Conservation (phyloP, 495 filamentous ascomycete species). For the Penicillium nucicola region DNA sequence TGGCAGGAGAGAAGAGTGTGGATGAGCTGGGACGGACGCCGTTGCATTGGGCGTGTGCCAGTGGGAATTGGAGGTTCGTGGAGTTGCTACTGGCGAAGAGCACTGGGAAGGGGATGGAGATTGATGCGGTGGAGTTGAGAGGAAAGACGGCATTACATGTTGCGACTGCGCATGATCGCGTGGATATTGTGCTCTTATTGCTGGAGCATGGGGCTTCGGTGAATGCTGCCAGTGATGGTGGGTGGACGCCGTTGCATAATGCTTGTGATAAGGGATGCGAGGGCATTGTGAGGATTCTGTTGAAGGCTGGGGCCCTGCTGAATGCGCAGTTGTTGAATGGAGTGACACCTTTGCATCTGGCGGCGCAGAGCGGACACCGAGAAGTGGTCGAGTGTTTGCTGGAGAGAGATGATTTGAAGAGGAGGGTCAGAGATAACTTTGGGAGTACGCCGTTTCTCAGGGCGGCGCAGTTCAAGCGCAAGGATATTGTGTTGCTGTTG, state of each 20-base stretch:
- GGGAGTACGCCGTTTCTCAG: constrained; percentile 59
- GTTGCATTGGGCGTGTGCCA: constrained; percentile 62
- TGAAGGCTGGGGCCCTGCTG: constrained; percentile 51
- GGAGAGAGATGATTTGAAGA: constrained; percentile 42
- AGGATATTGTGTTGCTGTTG: constrained; percentile 55
- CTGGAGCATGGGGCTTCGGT: constrained; percentile 50
- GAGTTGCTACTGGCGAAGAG: constrained; percentile 47
- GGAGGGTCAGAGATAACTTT: constrained; percentile 54
- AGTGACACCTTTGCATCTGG: constrained; percentile 59
- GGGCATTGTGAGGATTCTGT: constrained; percentile 45
- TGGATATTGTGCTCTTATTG: constrained; percentile 55
- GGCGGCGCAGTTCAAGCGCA: constrained; percentile 56
- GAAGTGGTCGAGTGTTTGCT: constrained; percentile 56
- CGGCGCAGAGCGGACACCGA: constrained; percentile 58
- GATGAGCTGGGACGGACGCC: constrained; percentile 53
- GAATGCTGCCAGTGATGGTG: constrained; percentile 55
- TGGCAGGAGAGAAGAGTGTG: constrained; percentile 30
- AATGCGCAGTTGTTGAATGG: constrained; percentile 56
- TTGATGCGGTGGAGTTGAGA: constrained; percentile 52
- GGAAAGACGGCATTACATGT: constrained; percentile 62
- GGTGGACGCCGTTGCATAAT: constrained; percentile 65
- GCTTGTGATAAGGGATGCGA: constrained; percentile 55
- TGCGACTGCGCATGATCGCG: constrained; percentile 50
- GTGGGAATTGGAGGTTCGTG: constrained; percentile 55
- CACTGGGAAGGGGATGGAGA: constrained; percentile 51